phyloP scores from a whole-genome alignment of 116 monocot genomes.

The Phalaenopsis hybrid region DNA sequence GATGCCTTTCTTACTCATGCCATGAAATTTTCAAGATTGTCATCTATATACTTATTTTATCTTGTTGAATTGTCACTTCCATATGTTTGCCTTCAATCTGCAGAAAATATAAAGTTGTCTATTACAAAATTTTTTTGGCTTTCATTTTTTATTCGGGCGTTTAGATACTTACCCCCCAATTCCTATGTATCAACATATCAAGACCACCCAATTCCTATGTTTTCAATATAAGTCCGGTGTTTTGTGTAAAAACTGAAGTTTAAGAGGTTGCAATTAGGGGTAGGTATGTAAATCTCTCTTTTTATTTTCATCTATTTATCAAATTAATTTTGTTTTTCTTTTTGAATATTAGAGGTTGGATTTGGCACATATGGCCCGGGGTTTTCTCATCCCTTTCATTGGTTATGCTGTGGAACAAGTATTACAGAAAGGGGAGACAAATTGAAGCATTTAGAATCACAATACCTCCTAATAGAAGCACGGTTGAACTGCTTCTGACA shows the following conservation, averaged over 20 bases:
- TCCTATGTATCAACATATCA: too few species aligned
- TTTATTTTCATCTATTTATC: too few species aligned
- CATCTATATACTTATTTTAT: background rate
- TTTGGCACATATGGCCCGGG: constrained; percentile 49
- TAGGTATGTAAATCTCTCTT: too few species aligned
- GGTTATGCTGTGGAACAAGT: constrained; percentile 76
- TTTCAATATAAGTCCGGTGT: too few species aligned
- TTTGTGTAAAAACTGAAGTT: too few species aligned
- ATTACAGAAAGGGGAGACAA: constrained; percentile 35
- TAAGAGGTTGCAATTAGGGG: too few species aligned
- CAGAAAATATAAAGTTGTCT: background rate
- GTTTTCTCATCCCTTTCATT: constrained; percentile 33
- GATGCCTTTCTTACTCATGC: background rate
- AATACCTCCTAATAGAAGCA: constrained; percentile 49
- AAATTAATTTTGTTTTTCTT: background rate
- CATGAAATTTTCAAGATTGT: background rate
- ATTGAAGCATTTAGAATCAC: constrained; percentile 57
- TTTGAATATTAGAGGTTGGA: constrained; percentile 63
- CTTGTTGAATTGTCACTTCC: background rate
- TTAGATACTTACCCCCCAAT: too few species aligned
- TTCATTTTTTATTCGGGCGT: background rate
- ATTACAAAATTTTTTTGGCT: background rate
- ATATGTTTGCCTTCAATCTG: background rate
- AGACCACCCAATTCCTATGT: too few species aligned
- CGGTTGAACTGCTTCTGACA: constrained; percentile 75